A percentile compares a stretch with the other conserved stretches of the same genome.
phyloP scores from a whole-genome alignment of 768 basidiomycete genomes.

The Boletellus sp. region DNA sequence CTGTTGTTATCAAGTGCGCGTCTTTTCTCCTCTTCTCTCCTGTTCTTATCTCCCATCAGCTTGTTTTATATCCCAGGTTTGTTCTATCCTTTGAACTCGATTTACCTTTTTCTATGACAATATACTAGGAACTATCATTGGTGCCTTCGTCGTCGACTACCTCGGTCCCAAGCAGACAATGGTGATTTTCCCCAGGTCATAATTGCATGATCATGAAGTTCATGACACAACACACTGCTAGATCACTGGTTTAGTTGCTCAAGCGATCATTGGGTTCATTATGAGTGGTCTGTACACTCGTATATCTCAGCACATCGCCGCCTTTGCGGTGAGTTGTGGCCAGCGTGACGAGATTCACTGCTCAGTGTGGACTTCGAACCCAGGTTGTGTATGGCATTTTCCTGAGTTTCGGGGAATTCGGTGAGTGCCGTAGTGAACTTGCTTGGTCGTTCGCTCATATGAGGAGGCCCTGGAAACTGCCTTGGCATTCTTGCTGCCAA shows the following conservation, averaged over 20 bases:
- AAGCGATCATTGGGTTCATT: slow-evolving; percentile 79
- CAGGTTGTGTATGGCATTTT: slow-evolving; percentile 89
- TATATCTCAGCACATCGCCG: slow-evolving; percentile 63
- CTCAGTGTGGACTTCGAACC: neutral
- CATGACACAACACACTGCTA: slow-evolving; percentile 20
- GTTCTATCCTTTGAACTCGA: neutral
- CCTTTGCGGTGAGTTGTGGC: slow-evolving; percentile 55
- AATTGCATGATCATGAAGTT: neutral
- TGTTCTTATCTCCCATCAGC: slow-evolving; percentile 28
- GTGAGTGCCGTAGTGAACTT: slow-evolving; percentile 31
- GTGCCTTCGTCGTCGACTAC: slow-evolving; percentile 73
- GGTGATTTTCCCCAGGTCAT: slow-evolving; percentile 36
- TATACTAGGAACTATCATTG: slow-evolving; percentile 53
- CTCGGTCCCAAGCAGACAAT: slow-evolving; percentile 75
- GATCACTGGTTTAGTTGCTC: slow-evolving; percentile 64
- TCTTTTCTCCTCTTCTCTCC: neutral
- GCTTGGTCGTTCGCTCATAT: neutral
- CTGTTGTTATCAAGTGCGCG: slow-evolving; percentile 74
- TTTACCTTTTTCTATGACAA: slow-evolving; percentile 7
- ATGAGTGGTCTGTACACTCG: slow-evolving; percentile 79
- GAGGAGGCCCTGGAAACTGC: slow-evolving; percentile 74
- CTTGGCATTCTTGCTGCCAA: slow-evolving; percentile 85
- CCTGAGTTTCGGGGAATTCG: slow-evolving; percentile 83
- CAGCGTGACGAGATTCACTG: neutral
- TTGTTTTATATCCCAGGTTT: slow-evolving; percentile 64